A percentile compares a stretch with the other conserved stretches of the same genome.
These are phyloP conservation scores for Paramecium tetraurelia DNA, from an alignment of 73 alveolate genomes.

Conservation along the genomic window DNA sequence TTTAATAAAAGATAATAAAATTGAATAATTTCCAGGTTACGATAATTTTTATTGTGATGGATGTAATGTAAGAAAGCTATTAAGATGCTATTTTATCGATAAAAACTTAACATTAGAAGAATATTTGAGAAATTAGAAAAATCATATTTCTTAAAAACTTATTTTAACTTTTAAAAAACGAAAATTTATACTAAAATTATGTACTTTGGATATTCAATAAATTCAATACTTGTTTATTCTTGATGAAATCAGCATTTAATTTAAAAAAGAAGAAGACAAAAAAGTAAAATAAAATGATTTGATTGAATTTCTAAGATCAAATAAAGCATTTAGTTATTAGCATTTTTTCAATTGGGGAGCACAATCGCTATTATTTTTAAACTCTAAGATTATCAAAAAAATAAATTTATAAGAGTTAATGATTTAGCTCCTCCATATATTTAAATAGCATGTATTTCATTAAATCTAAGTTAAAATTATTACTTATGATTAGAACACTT, in stretches of 20 bases:
- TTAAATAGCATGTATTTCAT: background rate
- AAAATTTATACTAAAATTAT: background rate
- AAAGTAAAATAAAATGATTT: background rate
- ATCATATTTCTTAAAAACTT: background rate
- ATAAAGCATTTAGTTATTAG: background rate
- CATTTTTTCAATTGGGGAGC: background rate
- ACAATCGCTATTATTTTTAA: background rate
- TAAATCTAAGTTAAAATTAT: background rate
- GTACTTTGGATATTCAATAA: background rate
- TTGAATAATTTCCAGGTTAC: background rate
- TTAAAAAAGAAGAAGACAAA: background rate
- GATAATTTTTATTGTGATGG: background rate
- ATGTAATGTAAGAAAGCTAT: background rate
- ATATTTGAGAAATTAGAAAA: background rate
- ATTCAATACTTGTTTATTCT: background rate
- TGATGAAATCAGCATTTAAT: background rate
- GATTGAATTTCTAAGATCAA: background rate
- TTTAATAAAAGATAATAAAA: background rate
- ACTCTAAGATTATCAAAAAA: background rate
- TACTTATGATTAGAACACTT: background rate
- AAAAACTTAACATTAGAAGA: background rate
- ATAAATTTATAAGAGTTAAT: background rate
- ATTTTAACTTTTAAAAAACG: background rate
- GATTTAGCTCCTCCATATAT: background rate
- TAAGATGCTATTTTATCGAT: background rate